Evolutionary conservation across 2,329 filamentous ascomycete species (phyloP).

Genomic region (Ceratocystis cubensis): DNA sequence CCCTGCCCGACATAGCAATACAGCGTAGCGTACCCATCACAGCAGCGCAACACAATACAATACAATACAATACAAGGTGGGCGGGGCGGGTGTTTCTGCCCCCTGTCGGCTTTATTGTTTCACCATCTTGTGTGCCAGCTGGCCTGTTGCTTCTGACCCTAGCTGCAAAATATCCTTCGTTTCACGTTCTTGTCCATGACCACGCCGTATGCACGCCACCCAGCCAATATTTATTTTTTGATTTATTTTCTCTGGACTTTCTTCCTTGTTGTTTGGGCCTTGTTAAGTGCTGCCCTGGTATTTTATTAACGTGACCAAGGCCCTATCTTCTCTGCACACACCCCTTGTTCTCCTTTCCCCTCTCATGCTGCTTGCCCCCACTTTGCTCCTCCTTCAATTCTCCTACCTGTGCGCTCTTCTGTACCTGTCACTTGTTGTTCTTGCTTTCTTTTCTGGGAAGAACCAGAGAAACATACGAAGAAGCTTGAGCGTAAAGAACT

Average conservation of each 20-base stretch:
- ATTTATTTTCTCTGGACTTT: background rate
- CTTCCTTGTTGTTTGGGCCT: slow-evolving; percentile 4
- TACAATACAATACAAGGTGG: background rate
- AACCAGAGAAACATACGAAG: background rate
- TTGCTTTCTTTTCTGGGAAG: background rate
- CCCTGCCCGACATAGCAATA: background rate
- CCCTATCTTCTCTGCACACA: background rate
- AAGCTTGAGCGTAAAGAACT: background rate
- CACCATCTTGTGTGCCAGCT: slow-evolving; percentile 2
- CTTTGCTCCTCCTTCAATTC: background rate
- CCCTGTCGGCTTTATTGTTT: slow-evolving; percentile 6
- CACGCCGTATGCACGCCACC: background rate
- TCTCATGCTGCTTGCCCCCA: background rate
- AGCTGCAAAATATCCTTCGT: background rate
- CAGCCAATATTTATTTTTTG: background rate
- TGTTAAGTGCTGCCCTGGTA: slow-evolving; percentile 2
- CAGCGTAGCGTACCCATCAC: background rate
- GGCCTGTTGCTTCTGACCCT: background rate
- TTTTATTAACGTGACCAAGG: background rate
- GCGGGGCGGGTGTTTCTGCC: background rate
- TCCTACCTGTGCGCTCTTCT: background rate
- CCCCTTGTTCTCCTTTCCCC: background rate
- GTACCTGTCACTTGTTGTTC: background rate
- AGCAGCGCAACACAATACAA: background rate
- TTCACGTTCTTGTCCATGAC: slow-evolving; percentile 1